Evolutionary conservation across 1,284 basidiomycete species (phyloP).

Genomic region (Entoloma clypeatum): DNA sequence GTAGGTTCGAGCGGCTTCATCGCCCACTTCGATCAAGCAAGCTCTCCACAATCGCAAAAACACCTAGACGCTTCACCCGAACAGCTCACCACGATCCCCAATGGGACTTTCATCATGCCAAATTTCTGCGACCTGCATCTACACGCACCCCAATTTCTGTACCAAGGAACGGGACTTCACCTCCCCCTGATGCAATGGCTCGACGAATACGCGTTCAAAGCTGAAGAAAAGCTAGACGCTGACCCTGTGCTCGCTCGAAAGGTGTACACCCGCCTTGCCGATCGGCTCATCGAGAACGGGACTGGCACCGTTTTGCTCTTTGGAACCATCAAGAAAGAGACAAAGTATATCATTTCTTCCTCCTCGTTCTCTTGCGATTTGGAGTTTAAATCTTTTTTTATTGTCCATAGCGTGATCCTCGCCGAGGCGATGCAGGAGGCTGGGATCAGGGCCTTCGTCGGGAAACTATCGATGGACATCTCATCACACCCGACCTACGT

Average conservation of each 20-base stretch:
- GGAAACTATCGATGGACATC: constrained; percentile 84
- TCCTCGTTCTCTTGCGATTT: neutral
- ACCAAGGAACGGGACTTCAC: constrained; percentile 81
- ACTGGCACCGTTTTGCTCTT: constrained; percentile 76
- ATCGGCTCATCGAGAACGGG: constrained; percentile 63
- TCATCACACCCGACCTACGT: constrained; percentile 69
- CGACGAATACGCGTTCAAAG: constrained; percentile 71
- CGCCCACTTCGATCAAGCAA: constrained; percentile 41
- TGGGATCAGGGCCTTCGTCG: constrained; percentile 77
- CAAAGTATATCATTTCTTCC: constrained; percentile 54
- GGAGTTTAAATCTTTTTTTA: constrained; percentile 2
- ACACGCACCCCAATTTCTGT: constrained; percentile 84
- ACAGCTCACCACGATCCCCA: constrained; percentile 35
- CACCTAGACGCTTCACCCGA: constrained; percentile 22
- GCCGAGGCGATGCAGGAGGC: constrained; percentile 65
- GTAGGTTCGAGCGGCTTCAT: constrained; percentile 55
- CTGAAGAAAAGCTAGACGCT: constrained; percentile 70
- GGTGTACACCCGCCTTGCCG: constrained; percentile 65
- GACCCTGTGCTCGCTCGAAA: constrained; percentile 54
- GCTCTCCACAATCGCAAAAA: constrained; percentile 31
- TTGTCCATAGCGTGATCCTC: constrained; percentile 57
- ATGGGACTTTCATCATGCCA: constrained; percentile 67
- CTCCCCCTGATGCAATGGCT: constrained; percentile 84
- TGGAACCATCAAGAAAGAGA: constrained; percentile 75
- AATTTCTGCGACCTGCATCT: constrained; percentile 80